Percentiles rank a stretch among this genome's conserved stretches.
phyloP scores from a whole-genome alignment of 1,284 basidiomycete genomes.

The Afroboletus lepidellus region DNA sequence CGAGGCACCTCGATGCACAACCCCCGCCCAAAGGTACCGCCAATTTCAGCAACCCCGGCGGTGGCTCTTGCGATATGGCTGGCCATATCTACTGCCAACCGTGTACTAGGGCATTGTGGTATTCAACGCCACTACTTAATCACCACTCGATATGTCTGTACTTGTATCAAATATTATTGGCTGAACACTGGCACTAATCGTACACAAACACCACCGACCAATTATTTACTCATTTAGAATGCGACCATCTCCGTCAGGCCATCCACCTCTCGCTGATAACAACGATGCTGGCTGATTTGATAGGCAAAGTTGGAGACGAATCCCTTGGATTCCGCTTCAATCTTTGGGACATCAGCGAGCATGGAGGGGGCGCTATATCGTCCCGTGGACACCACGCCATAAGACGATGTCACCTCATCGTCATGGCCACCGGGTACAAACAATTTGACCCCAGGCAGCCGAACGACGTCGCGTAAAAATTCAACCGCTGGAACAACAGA shows the following conservation, averaged over 20 bases:
- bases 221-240: slow-evolving; percentile 39
- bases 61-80: not conserved
- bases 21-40: not conserved
- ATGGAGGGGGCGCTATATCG: slow-evolving; percentile 44
- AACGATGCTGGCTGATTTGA: slow-evolving; percentile 63
- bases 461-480: slow-evolving; percentile 48
- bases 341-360: slow-evolving; percentile 41
- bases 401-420: slow-evolving; percentile 48
- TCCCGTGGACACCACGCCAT: slow-evolving; percentile 61
- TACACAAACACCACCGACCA: slow-evolving; percentile 9
- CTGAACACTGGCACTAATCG: slow-evolving; percentile 9
- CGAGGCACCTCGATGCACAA: not conserved
- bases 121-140: too few relatives aligned
- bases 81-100: slow-evolving; percentile 52
- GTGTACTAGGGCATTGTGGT: slow-evolving; percentile 43
- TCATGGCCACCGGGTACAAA: slow-evolving; percentile 34
- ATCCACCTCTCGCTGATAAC: slow-evolving; percentile 58
- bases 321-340: slow-evolving; percentile 46
- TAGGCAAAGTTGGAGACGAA: slow-evolving; percentile 60
- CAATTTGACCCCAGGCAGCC: slow-evolving; percentile 46
- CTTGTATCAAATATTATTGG: not conserved
- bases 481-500: slow-evolving; percentile 40
- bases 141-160: too few relatives aligned
- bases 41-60: not conserved
- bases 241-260: slow-evolving; percentile 56